Evolutionary conservation across 1,284 basidiomycete genomes (phyloP), one percentile per base, ranked within the genome.

Genomic region (Earliella scabrosa): DNA sequence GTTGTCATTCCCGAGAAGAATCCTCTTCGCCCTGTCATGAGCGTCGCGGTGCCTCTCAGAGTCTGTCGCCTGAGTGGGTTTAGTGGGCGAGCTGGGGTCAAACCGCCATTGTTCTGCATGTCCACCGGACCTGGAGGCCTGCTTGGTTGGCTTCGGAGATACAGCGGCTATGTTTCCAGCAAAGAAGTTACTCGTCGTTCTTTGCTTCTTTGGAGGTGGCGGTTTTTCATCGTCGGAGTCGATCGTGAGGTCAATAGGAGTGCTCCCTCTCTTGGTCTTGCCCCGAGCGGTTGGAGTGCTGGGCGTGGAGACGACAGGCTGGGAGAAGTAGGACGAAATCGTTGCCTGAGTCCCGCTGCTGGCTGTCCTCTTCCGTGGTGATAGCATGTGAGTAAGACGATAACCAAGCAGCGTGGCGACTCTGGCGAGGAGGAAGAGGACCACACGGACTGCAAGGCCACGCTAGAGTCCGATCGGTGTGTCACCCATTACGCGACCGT

Each of bases 321-420:
- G 68, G 5, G 77, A 69, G 65, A 90, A 89, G 71, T 79, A 89
- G 0, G 78, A 71, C 6, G 86, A 88, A 44, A 88, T 80, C 0
- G 72, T 77, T 2, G 79, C 63, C 34, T 71, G 70, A 11, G 55
- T 59, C 8, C 43, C 43, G 24, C n/a, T 34, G 14, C 38, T 32
- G 3, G 32, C 20, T 40, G 39, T 24, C 26, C n/a, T 36, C 35
- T 48, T 50, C 24, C 18, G 49, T 14, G 45, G 16, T 16, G 38
- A 34, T 9, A 45, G 44, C 54, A 55, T 52, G 18, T 46, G 51
- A 35, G 11, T 40, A 47, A 52, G 26, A 36, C 38, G n/a, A n/a
- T n/a, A n/a, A 39, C 26, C 26, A 44, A 52, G 21, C 29, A 21
- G n/a, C n/a, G n/a, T n/a, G n/a, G n/a, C n/a, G n/a, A n/a, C n/a